Base-by-base conservation (phyloP, 805 yeast species). In the Kregervanrija fluxuum region DNA sequence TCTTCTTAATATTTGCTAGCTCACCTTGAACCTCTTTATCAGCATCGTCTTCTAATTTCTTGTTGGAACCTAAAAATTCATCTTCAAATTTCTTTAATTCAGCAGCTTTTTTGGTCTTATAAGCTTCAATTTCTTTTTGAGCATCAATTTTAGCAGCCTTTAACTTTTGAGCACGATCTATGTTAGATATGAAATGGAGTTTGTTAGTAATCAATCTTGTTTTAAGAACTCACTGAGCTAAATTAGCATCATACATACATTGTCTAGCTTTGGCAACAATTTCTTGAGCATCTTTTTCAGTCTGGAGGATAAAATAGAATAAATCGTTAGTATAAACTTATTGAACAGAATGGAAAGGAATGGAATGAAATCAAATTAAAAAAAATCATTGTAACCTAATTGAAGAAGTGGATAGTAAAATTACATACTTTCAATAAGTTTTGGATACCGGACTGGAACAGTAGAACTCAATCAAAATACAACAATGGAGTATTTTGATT, bases 281-380 rank as follows among this genome's bases (percentile, higher is more conserved):
- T 56, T 82, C 90, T 56, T 95, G 97, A n/a, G 99, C 98, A 59
- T 87, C 91, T 69, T 85, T 88, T 71, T 93, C 99, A 50, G 98
- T 95, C 74, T 85, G 60, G 48, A 46, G 10, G 16, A 31, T 37
- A 11, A 8, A 11, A 33, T 32, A 5, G 14, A 22, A 31, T 13
- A 14, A 15, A 12, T 17, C 10, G 51, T 48, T 44, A 46, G 47
- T 43, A 22, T 22, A 45, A 14, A 28, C 14, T 30, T 5, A 32
- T 32, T 32, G 5, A 12, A 32, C 9, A 9, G 33, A 12, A n/a
- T 12, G 37, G 9, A 12, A n/a, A 4, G 37, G 9, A 4, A 11
- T 35, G 11, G 4, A 32, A 14, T 3, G 14, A 16, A 12, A 11
- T 5, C 4, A 8, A 11, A 40, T 14, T 15, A 17, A 15, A 10